Base-by-base conservation (phyloP, 495 filamentous ascomycete genomes). In the Thermochaetoides thermophila region DNA sequence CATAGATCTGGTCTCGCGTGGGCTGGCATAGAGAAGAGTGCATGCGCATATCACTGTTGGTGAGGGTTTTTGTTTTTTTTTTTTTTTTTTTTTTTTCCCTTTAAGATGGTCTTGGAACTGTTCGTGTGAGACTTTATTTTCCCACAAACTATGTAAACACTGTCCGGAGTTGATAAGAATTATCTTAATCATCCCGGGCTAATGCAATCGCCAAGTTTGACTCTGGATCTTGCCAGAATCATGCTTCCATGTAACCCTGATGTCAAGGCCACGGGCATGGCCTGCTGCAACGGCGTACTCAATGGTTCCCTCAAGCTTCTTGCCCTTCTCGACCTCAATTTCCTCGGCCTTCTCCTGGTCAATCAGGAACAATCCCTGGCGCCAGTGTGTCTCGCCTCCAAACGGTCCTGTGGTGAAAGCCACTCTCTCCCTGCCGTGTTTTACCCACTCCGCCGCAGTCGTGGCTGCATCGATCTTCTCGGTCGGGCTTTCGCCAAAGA, bases 341-440 rank as follows among this genome's bases (percentile, higher is more conserved):
- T 42, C 46, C 31, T 37, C 39, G 7, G 28, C 26, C 23, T 52
- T 45, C 32, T 52, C 59, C 20, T 57, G 57, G 33, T 61, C 48
- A 9, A 52, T 47, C 15, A 65, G 39, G 29, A 66, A 44, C 17
- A 87, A 69, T 5, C 80, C 83, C 55, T 91, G 83, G 57, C 78
- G 81, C 83, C 83, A 91, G 60, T 91, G 83, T 16, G 83, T 91
- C 40, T 74, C 77, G 48, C 73, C 75, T 32, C 71, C 70, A 31
- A 76, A 74, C 21, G 83, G 83, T 4, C 82, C 82, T 18, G 83
- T 91, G 27, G 80, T 84, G 49, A 91, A 89, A 12, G 63, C 61
- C 14, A 72, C 58, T 14, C 67, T 60, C 50, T 68, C 66, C 17
- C 53, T 43, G 14, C 55, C 47, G 13, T 22, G 30, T 12, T 39